Conservation (phyloP, 2,329 filamentous ascomycete species). For the Fusarium poae region DNA sequence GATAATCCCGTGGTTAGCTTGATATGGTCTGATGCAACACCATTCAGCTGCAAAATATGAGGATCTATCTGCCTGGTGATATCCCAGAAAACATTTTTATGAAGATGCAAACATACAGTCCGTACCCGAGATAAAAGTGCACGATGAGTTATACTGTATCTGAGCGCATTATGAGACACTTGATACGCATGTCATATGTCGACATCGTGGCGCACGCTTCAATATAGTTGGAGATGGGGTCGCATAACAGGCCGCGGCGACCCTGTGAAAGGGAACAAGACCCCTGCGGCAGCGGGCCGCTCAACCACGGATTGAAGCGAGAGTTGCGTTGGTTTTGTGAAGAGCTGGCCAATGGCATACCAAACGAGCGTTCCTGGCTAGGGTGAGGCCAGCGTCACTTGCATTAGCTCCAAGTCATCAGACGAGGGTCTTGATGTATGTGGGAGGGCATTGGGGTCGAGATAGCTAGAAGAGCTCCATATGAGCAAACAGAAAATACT, state of each 20-base stretch:
- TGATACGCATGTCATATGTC: conserved; percentile 25
- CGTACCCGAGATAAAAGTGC: neutral
- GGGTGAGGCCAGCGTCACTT: conserved; percentile 48
- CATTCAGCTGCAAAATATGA: conserved; percentile 16
- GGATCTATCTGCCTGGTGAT: conserved; percentile 4
- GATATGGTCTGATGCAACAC: conserved; percentile 45
- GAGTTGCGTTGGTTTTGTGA: conserved; percentile 39
- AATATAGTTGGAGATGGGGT: conserved; percentile 30
- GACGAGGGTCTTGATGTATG: conserved; percentile 29
- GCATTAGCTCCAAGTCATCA: conserved; percentile 46
- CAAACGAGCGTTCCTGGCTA: conserved; percentile 41
- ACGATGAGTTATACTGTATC: neutral
- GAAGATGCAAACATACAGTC: neutral
- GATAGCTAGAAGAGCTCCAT: neutral
- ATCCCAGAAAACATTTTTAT: neutral
- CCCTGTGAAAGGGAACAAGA: conserved; percentile 33
- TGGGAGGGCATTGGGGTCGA: conserved; percentile 21
- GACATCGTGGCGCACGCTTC: conserved; percentile 27
- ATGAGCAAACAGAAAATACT: neutral
- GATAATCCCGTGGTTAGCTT: conserved; percentile 36
- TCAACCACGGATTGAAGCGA: conserved; percentile 38
- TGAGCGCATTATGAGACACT: conserved; percentile 5
- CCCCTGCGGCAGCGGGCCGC: conserved; percentile 49
- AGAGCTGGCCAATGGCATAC: conserved; percentile 38
- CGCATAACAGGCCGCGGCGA: conserved; percentile 44